A percentile compares a stretch with the other conserved stretches of the same genome.
Conservation (phyloP, 306 rosid genomes). For the Gynostemma pentaphyllum region DNA sequence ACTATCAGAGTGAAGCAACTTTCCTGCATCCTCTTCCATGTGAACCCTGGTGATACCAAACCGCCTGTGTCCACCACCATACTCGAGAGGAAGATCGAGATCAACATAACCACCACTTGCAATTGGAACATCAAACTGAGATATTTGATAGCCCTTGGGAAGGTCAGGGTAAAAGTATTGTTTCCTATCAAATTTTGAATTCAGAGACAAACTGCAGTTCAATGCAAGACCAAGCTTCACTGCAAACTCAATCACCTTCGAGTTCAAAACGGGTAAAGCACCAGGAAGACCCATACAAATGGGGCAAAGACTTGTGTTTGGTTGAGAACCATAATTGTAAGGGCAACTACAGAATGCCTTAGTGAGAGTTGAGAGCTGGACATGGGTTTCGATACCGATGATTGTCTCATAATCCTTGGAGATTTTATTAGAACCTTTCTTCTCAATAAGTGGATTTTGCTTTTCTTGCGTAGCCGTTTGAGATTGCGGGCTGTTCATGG, state of each 20-base stretch:
- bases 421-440: constrained; percentile 36
- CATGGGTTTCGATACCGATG: constrained; percentile 88
- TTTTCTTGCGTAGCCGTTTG: constrained; percentile 53
- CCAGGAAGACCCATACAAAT: constrained; percentile 97
- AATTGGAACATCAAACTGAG: constrained; percentile 92
- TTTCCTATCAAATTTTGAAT: constrained; percentile 92
- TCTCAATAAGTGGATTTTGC: constrained; percentile 31
- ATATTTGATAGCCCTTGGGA: constrained; percentile 94
- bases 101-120: constrained; percentile 64
- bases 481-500: constrained; percentile 44
- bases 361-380: constrained; percentile 79
- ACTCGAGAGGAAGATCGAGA: constrained; percentile 73
- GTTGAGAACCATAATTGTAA: constrained; percentile 63
- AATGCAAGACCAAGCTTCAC: constrained; percentile 77
- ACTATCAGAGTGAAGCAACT: constrained; percentile 71
- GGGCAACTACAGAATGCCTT: constrained; percentile 88
- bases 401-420: constrained; percentile 62
- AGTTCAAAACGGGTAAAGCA: constrained; percentile 74
- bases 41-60: constrained; percentile 97
- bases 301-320: constrained; percentile 68
- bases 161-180: constrained; percentile 93
- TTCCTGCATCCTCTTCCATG: constrained; percentile 99
- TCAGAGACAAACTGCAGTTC: constrained; percentile 62
- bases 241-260: constrained; percentile 64
- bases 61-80: constrained; percentile 82